phyloP scores from a whole-genome alignment of 805 yeast genomes.

The Clavispora santaluciae region DNA sequence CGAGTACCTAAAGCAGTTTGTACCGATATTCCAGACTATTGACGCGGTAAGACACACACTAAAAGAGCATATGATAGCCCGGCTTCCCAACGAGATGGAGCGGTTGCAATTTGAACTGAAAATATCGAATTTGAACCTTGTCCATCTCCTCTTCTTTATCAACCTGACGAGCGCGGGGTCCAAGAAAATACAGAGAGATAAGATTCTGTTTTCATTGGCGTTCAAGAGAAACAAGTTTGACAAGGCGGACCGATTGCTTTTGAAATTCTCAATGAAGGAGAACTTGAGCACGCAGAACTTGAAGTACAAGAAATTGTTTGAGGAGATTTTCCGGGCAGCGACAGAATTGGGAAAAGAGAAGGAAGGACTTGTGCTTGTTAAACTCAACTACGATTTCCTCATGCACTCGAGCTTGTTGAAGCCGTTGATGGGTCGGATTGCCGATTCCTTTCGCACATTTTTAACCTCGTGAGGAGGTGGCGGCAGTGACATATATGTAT shows the following conservation, averaged over 20 bases:
- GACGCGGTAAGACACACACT: slow-evolving; percentile 10
- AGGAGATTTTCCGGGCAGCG: slow-evolving; percentile 15
- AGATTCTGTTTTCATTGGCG: slow-evolving; percentile 23
- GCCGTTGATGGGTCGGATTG: slow-evolving; percentile 27
- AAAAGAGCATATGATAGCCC: neutral
- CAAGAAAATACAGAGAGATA: slow-evolving; percentile 34
- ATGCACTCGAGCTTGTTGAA: slow-evolving; percentile 22
- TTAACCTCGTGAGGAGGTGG: slow-evolving; percentile 1
- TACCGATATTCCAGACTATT: slow-evolving; percentile 26
- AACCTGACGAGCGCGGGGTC: slow-evolving; percentile 22
- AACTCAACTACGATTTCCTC: slow-evolving; percentile 37
- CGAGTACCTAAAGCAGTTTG: slow-evolving; percentile 28
- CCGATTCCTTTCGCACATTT: slow-evolving; percentile 22
- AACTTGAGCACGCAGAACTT: slow-evolving; percentile 33
- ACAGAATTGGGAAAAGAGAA: slow-evolving; percentile 9
- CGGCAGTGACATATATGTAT: neutral
- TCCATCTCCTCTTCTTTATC: slow-evolving; percentile 29
- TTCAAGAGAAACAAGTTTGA: slow-evolving; percentile 31
- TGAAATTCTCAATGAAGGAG: slow-evolving; percentile 31
- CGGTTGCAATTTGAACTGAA: slow-evolving; percentile 30
- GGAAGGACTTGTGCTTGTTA: slow-evolving; percentile 17
- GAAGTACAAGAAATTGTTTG: slow-evolving; percentile 36
- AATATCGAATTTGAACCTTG: slow-evolving; percentile 24
- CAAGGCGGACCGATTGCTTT: slow-evolving; percentile 14
- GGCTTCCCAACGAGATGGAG: slow-evolving; percentile 27